These are phyloP conservation scores for Luzula sylvatica DNA, from an alignment of 176 grass and related monocot genomes.

Conservation along the genomic window DNA sequence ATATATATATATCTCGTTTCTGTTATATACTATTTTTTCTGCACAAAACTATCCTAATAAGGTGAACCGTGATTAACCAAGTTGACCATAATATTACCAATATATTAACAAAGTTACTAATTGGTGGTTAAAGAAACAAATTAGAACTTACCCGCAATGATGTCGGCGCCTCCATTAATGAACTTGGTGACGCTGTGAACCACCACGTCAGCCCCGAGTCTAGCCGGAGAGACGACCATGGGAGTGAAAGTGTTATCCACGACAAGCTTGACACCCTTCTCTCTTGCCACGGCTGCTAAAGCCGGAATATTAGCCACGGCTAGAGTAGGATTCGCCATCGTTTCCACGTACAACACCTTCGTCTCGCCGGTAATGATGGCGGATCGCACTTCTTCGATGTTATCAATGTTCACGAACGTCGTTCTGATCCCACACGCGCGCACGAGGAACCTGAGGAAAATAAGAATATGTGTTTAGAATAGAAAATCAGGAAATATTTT, in stretches of 20 bases:
- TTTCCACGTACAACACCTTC: conserved; percentile 74
- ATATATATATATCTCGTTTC: too few relatives aligned
- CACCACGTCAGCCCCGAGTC: conserved; percentile 79
- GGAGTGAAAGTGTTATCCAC: conserved; percentile 98
- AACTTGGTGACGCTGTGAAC: conserved; percentile 97
- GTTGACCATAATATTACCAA: too few relatives aligned
- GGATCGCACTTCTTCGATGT: conserved; percentile 55
- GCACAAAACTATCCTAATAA: too few relatives aligned
- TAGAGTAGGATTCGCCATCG: conserved; percentile 84
- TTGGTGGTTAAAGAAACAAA: not conserved
- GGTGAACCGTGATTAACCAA: too few relatives aligned
- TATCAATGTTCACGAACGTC: conserved; percentile 74
- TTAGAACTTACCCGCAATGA: conserved; percentile 64
- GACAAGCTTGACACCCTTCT: conserved; percentile 68
- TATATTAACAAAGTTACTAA: too few relatives aligned
- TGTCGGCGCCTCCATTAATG: conserved; percentile 92
- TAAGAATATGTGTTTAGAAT: not conserved
- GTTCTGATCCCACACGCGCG: conserved; percentile 41
- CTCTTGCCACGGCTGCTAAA: conserved; percentile 60
- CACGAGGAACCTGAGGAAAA: conserved; percentile 38
- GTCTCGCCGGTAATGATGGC: conserved; percentile 49
- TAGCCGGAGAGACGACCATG: conserved; percentile 63
- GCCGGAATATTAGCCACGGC: conserved; percentile 71
- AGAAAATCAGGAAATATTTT: not conserved
- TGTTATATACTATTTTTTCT: too few relatives aligned